Evolutionary conservation across 176 grass and related monocot species (phyloP).

Genomic region (Carex kokanica): DNA sequence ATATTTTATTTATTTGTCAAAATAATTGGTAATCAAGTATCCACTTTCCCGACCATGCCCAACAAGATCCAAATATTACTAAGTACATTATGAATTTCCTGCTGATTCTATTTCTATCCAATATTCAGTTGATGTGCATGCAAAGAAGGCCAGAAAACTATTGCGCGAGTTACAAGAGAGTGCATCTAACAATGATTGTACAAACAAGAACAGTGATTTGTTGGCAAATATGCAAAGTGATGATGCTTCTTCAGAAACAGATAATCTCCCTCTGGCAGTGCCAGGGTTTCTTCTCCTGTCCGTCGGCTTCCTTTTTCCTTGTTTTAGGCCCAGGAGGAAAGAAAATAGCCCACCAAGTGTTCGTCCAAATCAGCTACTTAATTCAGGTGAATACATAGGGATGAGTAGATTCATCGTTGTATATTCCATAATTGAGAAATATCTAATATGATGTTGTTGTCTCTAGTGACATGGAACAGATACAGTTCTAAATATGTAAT

Average conservation of each 20-base stretch:
- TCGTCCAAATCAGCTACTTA: conserved; percentile 37
- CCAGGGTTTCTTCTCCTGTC: conserved; percentile 84
- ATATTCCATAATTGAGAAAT: not conserved
- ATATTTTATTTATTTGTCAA: not conserved
- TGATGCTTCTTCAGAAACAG: conserved; percentile 50
- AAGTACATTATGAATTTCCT: conserved; percentile 7
- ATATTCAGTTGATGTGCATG: conserved; percentile 34
- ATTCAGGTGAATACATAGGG: conserved; percentile 38
- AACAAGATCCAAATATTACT: not conserved
- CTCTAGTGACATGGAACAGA: not conserved
- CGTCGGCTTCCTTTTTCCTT: conserved; percentile 76
- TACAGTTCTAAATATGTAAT: not conserved
- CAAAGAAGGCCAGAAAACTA: conserved; percentile 55
- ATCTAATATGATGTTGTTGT: not conserved
- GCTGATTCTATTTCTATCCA: conserved; percentile 15
- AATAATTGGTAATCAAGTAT: not conserved
- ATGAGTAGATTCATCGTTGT: not conserved
- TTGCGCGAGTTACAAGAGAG: conserved; percentile 40
- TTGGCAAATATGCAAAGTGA: conserved; percentile 36
- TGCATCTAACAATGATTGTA: conserved; percentile 37
- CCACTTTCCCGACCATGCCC: not conserved
- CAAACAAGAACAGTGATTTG: conserved; percentile 28
- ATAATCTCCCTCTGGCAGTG: conserved; percentile 54
- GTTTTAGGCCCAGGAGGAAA: conserved; percentile 68
- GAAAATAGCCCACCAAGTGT: conserved; percentile 51